These are phyloP conservation scores for Phalaenopsis hybrid DNA, from an alignment of 116 monocot species.

Conservation along the genomic window DNA sequence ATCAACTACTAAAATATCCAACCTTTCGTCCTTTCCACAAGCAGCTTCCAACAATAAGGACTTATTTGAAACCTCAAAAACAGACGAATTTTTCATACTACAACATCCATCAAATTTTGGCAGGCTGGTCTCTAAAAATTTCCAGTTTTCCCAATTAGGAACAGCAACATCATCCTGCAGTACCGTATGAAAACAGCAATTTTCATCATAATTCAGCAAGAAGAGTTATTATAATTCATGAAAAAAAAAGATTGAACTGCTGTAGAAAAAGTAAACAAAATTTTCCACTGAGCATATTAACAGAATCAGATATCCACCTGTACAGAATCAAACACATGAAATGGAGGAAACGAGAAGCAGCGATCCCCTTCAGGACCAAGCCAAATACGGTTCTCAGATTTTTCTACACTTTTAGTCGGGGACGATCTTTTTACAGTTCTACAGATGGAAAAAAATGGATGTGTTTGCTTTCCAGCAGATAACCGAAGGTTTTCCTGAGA, in stretches of 20 bases:
- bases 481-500: slow-evolving; percentile 41
- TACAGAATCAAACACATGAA: slow-evolving; percentile 47
- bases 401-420: slow-evolving; percentile 11
- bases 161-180: slow-evolving; percentile 27
- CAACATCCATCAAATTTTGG: slow-evolving; percentile 8
- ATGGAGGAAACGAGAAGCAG: slow-evolving; percentile 22
- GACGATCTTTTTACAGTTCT: slow-evolving; percentile 26
- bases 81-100: slow-evolving; percentile 12
- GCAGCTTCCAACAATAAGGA: slow-evolving; percentile 36
- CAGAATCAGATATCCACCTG: slow-evolving; percentile 20
- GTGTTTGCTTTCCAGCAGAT: slow-evolving; percentile 55
- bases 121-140: slow-evolving; percentile 18
- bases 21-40: slow-evolving; percentile 6
- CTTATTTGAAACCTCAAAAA: slow-evolving; percentile 27
- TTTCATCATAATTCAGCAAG: not conserved
- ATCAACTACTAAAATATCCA: slow-evolving; percentile 13
- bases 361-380: slow-evolving; percentile 18
- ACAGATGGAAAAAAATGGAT: slow-evolving; percentile 51
- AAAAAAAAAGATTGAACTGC: not conserved
- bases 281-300: not conserved
- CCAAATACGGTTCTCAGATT: slow-evolving; percentile 16
- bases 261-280: slow-evolving; percentile 8
- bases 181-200: slow-evolving; percentile 4
- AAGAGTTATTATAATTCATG: not conserved
- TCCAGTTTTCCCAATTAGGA: slow-evolving; percentile 55